These are phyloP conservation scores for Epichloe aotearoae DNA, from an alignment of 2,329 filamentous ascomycete species.

Conservation along the genomic window DNA sequence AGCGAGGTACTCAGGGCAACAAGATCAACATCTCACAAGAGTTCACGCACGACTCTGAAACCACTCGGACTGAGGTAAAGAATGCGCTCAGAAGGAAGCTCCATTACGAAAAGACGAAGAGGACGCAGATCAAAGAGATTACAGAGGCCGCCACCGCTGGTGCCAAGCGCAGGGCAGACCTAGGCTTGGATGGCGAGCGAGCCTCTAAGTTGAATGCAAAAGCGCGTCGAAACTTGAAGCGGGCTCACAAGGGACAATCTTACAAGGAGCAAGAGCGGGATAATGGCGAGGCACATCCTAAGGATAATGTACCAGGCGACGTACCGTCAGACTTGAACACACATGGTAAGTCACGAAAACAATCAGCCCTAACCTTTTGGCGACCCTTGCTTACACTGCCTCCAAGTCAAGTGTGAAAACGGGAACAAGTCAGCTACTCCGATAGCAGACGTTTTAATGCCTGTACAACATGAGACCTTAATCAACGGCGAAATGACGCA, in stretches of 20 bases:
- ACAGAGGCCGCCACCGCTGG: conserved; percentile 23
- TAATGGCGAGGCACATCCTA: conserved; percentile 13
- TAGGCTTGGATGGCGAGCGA: conserved; percentile 13
- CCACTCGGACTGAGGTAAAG: conserved; percentile 34
- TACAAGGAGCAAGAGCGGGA: conserved; percentile 5
- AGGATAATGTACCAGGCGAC: conserved; percentile 10
- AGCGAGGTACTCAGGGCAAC: conserved; percentile 26
- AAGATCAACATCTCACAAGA: conserved; percentile 48
- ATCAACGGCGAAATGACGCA: conserved; percentile 24
- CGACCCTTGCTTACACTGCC: neutral
- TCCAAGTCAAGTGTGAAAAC: conserved; percentile 33
- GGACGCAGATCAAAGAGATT: conserved; percentile 24
- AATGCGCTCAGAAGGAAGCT: conserved; percentile 49
- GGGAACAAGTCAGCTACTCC: conserved; percentile 20
- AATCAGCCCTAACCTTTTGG: neutral
- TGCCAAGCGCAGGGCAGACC: conserved; percentile 23
- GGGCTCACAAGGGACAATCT: neutral
- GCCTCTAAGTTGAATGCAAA: conserved; percentile 15
- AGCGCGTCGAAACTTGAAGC: conserved; percentile 10
- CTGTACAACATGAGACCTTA: conserved; percentile 26
- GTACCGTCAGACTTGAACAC: conserved; percentile 16
- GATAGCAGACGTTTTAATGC: conserved; percentile 28
- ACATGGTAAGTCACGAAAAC: conserved; percentile 13
- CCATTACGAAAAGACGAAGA: conserved; percentile 45
- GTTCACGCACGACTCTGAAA: conserved; percentile 26